Conservation (phyloP, 345 rosid genomes). For the Gynandropsis gynandra region DNA sequence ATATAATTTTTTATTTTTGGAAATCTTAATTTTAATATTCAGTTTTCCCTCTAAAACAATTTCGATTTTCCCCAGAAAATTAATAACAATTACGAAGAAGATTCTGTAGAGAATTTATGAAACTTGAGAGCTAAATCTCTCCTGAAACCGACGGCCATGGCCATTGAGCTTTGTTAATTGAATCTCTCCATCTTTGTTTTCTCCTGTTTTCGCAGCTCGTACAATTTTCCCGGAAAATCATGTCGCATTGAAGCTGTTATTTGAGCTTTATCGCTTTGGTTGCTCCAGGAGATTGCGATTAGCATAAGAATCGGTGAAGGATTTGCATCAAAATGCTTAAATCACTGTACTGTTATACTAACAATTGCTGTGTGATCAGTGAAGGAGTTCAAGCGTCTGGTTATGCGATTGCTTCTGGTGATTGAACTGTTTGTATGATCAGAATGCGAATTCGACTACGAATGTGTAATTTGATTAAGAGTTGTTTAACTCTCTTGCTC, state of each 20-base stretch:
- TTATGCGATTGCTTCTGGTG: not conserved
- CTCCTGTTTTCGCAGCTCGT: no score
- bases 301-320: not conserved
- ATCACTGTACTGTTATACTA: no score
- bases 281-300: no score
- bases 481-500: not conserved
- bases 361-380: no score
- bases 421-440: slow-evolving; percentile 27
- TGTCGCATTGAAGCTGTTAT: no score
- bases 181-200: no score
- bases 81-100: slow-evolving; percentile 16
- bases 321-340: not conserved
- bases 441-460: not conserved
- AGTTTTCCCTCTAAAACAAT: slow-evolving; percentile 12
- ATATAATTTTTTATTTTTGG: no score
- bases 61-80: slow-evolving; percentile 8
- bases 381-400: slow-evolving; percentile 1
- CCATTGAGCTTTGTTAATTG: no score
- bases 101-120: slow-evolving; percentile 1
- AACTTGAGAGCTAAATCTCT: slow-evolving; percentile 22
- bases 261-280: no score
- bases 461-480: not conserved
- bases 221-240: no score
- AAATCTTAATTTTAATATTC: slow-evolving; percentile 11
- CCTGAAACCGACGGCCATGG: not conserved